A percentile compares a stretch with the other conserved stretches of the same genome.
Evolutionary conservation across 2,329 filamentous ascomycete species (phyloP).

Genomic region (Aureobasidium sp.): DNA sequence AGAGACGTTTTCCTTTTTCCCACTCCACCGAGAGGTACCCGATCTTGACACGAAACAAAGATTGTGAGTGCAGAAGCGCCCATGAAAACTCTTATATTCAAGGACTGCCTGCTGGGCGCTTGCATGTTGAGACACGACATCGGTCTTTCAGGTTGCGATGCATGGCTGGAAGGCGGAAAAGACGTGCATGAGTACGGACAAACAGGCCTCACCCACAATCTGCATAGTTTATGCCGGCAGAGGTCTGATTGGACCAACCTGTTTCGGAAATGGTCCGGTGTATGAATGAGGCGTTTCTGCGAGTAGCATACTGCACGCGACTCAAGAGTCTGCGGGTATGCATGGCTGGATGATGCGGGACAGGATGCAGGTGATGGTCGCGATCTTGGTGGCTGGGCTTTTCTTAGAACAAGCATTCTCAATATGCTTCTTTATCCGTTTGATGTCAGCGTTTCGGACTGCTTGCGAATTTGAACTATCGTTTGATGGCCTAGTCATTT

Average conservation of each 20-base stretch:
- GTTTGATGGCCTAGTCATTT: neutral
- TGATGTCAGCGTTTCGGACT: neutral
- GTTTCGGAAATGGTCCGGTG: neutral
- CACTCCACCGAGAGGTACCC: neutral
- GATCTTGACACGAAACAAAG: neutral
- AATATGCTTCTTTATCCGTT: neutral
- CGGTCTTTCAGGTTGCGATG: neutral
- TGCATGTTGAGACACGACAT: neutral
- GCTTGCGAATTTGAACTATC: neutral
- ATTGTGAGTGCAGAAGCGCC: neutral
- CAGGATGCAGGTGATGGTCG: neutral
- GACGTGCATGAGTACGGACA: neutral
- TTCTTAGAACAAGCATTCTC: slow-evolving; percentile 2
- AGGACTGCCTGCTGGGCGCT: neutral
- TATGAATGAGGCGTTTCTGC: neutral
- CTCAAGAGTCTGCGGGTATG: slow-evolving; percentile 1
- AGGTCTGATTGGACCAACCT: neutral
- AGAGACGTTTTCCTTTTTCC: neutral
- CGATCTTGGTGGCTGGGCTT: neutral
- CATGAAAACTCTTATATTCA: neutral
- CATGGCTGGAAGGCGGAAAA: neutral
- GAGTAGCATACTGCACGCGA: slow-evolving; percentile 4
- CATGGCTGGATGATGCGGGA: slow-evolving; percentile 1
- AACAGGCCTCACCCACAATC: neutral
- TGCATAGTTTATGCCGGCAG: neutral